Base-by-base conservation (phyloP, 2,329 filamentous ascomycete species). In the Colletotrichum plurivorum region DNA sequence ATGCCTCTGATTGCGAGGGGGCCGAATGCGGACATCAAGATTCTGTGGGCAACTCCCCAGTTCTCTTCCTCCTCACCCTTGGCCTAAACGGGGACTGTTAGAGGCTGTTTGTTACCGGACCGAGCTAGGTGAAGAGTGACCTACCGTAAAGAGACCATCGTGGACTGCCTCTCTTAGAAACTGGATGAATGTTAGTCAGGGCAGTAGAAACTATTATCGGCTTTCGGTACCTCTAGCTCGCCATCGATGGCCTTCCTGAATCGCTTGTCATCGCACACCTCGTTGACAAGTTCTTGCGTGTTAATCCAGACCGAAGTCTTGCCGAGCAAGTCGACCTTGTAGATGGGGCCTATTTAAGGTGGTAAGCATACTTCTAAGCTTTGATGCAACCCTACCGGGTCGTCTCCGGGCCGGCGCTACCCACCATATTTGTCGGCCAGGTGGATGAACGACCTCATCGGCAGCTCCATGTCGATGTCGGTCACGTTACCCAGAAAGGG, bases 21-120 rank as follows among this genome's bases (percentile, higher is more conserved):
- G 0, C 91, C 91, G 75, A 94, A 93, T 1, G 90, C 90, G 0
- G 92, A 90, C 74, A 92, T 86, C 62, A 94, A 80, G 10, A 90
- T 80, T 20, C 89, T 82, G 74, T 93, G 88, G 27, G 92, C 91
- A 70, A 91, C 85, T 20, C 83, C 61, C 71, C 72, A 74, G 31
- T 67, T 69, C 46, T 67, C 63, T 39, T 74, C 69, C 15, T 65
- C 71, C 6, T 48, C 55, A 3, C 61, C 51, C 36, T 56, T 69
- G 9, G 49, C 48, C 52, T 63, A 10, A 13, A 1, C 18, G 4
- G 3, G 8, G 1, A 2, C 15, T 15, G 5, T 51, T 22, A 43
- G 39, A 12, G 39, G n/a, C n/a, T n/a, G n/a, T n/a, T n/a, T n/a
- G n/a, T n/a, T n/a, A n/a, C n/a, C n/a, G n/a, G n/a, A n/a, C n/a